Base-by-base conservation (phyloP, 2,329 filamentous ascomycete species). In the Paraconiothyrium sp. region DNA sequence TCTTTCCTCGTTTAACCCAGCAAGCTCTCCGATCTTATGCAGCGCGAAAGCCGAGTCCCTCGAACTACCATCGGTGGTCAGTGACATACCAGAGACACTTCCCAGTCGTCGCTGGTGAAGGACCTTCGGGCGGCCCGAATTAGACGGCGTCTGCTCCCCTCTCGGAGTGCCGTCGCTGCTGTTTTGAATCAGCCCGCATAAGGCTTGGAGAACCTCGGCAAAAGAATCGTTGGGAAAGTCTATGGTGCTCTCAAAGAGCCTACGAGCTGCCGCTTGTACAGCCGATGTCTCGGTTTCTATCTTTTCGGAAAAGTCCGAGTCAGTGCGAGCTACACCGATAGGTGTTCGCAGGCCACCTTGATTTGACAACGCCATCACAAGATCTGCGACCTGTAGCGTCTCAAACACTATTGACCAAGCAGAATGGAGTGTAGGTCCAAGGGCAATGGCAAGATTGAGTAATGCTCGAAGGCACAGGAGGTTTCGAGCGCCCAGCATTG, bases 401-500 rank as follows among this genome's bases (percentile, higher is more conserved):
- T 97, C 94, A 1, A 99, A 85, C 16, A 99, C 84, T 60, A 99
- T 98, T 1, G 89, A 89, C 92, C 96, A 99, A 0, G 94, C 92
- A 14, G 86, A 84, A 39, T 91, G 89, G 0, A 99, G 84, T 0
- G 93, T 97, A 3, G 95, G 93, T 0, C 95, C 95, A 1, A 99
- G 81, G 2, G 95, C 95, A 71, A 98, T 99, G 1, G 95, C 95
- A 3, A 99, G 81, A 69, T 99, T 99, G n/a, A 99, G 82, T 16
- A 99, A 84, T 34, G 95, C 95, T 72, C 96, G 85, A 47, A 99
- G 82, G 71, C 95, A 99, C 1, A 98, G 83, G 4, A 99, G 82
- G 72, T 99, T 98, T 8, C 95, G 87, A 2, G 93, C 94, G 67
- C 93, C 97, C 9, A 98, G 83, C 3, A 88, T 86, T 11, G 73